These are phyloP conservation scores for Bryum argenteum DNA, from an alignment of 225 moss, liverwort and hornwort genomes.

Conservation along the genomic window DNA sequence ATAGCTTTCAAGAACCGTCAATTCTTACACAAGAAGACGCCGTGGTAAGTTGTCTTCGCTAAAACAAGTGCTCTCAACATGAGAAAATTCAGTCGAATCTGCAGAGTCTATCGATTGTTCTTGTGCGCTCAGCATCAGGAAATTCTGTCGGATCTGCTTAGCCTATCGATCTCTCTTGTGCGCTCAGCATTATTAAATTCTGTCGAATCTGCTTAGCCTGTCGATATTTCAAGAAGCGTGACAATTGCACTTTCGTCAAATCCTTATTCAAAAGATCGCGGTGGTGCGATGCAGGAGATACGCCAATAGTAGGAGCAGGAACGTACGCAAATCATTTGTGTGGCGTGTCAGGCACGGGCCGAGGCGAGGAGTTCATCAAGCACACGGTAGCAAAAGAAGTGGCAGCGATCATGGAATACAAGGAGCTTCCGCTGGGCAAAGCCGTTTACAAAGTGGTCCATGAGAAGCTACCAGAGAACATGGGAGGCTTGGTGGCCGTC, in stretches of 20 bases:
- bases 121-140: no score
- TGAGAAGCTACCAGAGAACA: constrained; percentile 53
- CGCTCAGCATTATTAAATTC: no score
- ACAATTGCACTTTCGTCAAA: not conserved
- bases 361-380: constrained; percentile 86
- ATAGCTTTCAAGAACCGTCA: no score
- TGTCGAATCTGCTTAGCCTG: no score
- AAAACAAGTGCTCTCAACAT: no score
- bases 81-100: no score
- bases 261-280: no score
- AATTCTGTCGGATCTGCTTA: no score
- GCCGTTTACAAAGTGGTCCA: constrained; percentile 62
- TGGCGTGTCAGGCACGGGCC: constrained; percentile 84
- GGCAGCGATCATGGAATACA: constrained; percentile 88
- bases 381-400: constrained; percentile 81
- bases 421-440: constrained; percentile 69
- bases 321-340: constrained; percentile 90
- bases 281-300: constrained; percentile 56
- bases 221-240: not conserved
- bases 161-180: no score
- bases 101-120: no score
- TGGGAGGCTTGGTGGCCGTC: constrained; percentile 68
- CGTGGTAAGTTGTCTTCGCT: no score
- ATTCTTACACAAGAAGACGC: no score
- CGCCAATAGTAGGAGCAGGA: constrained; percentile 88